Percentiles rank a stretch among this genome's conserved stretches.
Conservation (phyloP, 2,329 filamentous ascomycete genomes). For the Cadophora luteo-olivacea region DNA sequence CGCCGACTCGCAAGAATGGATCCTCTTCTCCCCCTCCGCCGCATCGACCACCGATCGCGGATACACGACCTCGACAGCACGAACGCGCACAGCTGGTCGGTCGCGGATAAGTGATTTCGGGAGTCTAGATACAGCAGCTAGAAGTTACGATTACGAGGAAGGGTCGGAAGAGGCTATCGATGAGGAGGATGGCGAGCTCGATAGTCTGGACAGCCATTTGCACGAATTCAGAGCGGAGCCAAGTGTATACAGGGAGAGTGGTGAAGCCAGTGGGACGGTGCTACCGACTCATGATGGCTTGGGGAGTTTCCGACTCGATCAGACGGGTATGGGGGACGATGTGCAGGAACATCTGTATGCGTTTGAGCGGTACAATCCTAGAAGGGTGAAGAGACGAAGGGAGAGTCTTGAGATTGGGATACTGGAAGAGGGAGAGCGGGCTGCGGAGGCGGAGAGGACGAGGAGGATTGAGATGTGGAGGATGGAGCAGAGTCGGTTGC, state of each 20-base stretch:
- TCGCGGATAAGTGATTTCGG: constrained; percentile 83
- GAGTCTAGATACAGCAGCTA: constrained; percentile 73
- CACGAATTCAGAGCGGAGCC: constrained; percentile 79
- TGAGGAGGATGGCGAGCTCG: constrained; percentile 77
- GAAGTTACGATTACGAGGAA: constrained; percentile 60
- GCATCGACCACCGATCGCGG: constrained; percentile 72
- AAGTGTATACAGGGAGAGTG: constrained; percentile 42
- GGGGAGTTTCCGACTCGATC: constrained; percentile 78
- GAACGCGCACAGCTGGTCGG: constrained; percentile 70
- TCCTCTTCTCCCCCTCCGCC: constrained; percentile 84
- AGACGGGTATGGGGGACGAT: constrained; percentile 57
- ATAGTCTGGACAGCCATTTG: constrained; percentile 91
- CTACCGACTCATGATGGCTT: constrained; percentile 93
- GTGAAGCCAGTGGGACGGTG: constrained; percentile 57
- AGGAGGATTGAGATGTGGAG: constrained; percentile 91
- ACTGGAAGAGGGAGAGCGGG: constrained; percentile 57
- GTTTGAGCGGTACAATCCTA: constrained; percentile 85
- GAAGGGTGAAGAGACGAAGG: constrained; percentile 61
- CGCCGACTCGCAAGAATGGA: constrained; percentile 90
- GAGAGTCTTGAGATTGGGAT: constrained; percentile 60
- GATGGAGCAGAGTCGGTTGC: constrained; percentile 83
- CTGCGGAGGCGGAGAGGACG: constrained; percentile 75
- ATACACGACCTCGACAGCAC: constrained; percentile 68
- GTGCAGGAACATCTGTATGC: constrained; percentile 88
- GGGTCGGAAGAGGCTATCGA: constrained; percentile 68